Evolutionary conservation across 2,329 filamentous ascomycete genomes (phyloP), one percentile per base, ranked within the genome.

Genomic region (Penicillium concentricum): DNA sequence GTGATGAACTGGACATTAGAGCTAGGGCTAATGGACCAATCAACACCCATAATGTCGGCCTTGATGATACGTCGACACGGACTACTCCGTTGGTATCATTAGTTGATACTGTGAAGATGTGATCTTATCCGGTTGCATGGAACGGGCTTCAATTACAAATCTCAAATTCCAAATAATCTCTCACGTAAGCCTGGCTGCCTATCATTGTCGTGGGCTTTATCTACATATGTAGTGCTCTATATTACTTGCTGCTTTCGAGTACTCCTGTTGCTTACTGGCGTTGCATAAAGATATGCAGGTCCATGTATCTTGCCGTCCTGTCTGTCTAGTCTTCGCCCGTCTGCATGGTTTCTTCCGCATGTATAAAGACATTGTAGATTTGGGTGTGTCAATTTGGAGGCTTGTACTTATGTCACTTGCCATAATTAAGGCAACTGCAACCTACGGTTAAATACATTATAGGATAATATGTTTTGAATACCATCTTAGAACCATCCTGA

Each of bases 21-120:
- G 32, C 51, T 56, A 45, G 41, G 35, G 30, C 18, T 37, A 8
- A 9, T 3, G n/a, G 35, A 34, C 61, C 59, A 62, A 62, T 57
- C 53, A 57, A 12, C 16, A 16, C 13, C 32, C n/a, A 32, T 38
- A 37, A 28, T 18, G 18, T 24, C 12, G n/a, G 24, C 12, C 53
- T 42, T n/a, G 20, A 54, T 56, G 50, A 43, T 50, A 55, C 22
- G 35, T 52, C 48, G 12, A 37, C 42, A 37, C 35, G 9, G 26
- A n/a, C 56, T 51, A 38, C 26, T 46, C 30, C 12, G 26, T 20
- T 28, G 38, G 16, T n/a, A 20, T 3, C 22, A 22, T 54, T 32
- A 10, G 10, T 49, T 54, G 13, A 49, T 34, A 18, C 35, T 22
- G 28, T 37, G 9, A 24, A 45, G 24, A 9, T 24, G 13, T 34